Conservation (phyloP, 345 rosid species). For the Boechera retrofracta region DNA sequence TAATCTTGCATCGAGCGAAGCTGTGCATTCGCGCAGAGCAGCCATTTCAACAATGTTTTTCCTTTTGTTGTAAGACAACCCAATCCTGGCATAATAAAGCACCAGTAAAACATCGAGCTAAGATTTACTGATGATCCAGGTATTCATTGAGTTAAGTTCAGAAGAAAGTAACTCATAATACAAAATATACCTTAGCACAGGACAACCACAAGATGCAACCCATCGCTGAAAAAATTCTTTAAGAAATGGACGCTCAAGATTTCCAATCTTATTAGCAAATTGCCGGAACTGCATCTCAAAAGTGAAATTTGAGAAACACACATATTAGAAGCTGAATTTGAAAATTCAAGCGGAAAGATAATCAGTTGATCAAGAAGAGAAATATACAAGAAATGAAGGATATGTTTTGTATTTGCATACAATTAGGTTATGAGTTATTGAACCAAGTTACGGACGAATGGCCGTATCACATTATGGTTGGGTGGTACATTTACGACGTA, state of each 20-base stretch:
- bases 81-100: conserved; percentile 67
- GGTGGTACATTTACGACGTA: conserved; percentile 21
- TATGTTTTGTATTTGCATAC: conserved; percentile 3
- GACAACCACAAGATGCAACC: conserved; percentile 91
- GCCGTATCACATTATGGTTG: conserved; percentile 10
- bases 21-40: conserved; percentile 86
- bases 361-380: conserved; percentile 23
- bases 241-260: conserved; percentile 94
- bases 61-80: conserved; percentile 93
- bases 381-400: not conserved
- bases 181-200: conserved; percentile 72
- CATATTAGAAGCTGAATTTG: conserved; percentile 15
- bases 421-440: conserved; percentile 31
- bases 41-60: conserved; percentile 94
- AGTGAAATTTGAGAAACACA: conserved; percentile 23
- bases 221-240: conserved; percentile 95
- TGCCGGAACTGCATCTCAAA: conserved; percentile 81
- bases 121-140: conserved; percentile 26
- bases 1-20: conserved; percentile 63
- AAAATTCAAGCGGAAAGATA: conserved; percentile 25
- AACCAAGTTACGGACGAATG: conserved; percentile 20
- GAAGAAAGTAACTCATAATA: conserved; percentile 28
- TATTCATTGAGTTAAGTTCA: conserved; percentile 19
- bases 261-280: conserved; percentile 89
- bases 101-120: conserved; percentile 4